phyloP scores from a whole-genome alignment of 768 basidiomycete species.

The Thelephora ganbajun region DNA sequence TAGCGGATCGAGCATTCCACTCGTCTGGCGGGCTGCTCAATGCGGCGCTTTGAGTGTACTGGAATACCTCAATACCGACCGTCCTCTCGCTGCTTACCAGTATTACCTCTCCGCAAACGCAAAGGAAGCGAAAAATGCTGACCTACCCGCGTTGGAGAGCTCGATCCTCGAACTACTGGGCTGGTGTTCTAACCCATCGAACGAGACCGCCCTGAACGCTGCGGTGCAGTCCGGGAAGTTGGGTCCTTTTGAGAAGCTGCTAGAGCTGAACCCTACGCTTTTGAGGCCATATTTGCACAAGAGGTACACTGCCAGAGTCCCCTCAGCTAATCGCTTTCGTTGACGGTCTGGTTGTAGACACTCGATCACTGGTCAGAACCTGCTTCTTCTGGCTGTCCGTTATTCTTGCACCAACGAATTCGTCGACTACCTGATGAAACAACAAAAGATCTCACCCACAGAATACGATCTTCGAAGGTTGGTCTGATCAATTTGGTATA shows the following conservation, averaged over 20 bases:
- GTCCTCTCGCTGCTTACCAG: slow-evolving; percentile 35
- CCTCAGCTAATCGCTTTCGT: too few relatives aligned
- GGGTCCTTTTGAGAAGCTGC: slow-evolving; percentile 30
- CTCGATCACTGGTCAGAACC: slow-evolving; percentile 22
- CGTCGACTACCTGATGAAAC: slow-evolving; percentile 37
- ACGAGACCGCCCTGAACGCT: slow-evolving; percentile 38
- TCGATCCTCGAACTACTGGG: slow-evolving; percentile 36
- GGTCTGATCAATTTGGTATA: not conserved
- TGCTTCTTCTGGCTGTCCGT: slow-evolving; percentile 28
- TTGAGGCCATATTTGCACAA: slow-evolving; percentile 28
- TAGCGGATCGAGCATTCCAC: slow-evolving; percentile 7
- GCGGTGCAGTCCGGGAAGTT: slow-evolving; percentile 25
- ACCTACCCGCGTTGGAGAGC: slow-evolving; percentile 24
- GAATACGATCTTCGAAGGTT: slow-evolving; percentile 33
- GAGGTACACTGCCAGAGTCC: slow-evolving; percentile 19
- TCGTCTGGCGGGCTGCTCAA: slow-evolving; percentile 31
- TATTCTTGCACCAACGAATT: slow-evolving; percentile 16
- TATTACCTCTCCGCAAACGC: slow-evolving; percentile 30
- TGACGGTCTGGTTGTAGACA: not conserved
- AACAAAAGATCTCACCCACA: slow-evolving; percentile 29
- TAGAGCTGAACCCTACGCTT: slow-evolving; percentile 26
- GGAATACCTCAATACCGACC: slow-evolving; percentile 32
- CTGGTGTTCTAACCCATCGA: slow-evolving; percentile 29
- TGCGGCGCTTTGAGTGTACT: slow-evolving; percentile 20
- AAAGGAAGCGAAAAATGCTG: slow-evolving; percentile 24